These are phyloP conservation scores for Phytopythium cucurbitacearum DNA, from an alignment of 352 stramenopile genomes.

Conservation along the genomic window DNA sequence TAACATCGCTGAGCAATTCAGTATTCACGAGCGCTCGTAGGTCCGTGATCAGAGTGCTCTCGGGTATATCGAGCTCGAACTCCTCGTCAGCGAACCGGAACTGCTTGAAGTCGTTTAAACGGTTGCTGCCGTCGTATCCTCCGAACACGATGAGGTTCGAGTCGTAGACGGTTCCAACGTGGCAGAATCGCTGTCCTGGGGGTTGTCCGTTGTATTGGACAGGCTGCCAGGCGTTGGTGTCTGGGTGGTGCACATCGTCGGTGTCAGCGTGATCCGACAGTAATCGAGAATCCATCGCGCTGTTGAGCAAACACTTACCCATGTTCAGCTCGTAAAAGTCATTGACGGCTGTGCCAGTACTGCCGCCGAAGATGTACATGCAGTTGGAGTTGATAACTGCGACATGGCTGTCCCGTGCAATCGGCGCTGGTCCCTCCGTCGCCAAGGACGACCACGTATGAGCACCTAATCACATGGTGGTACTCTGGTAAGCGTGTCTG, in stretches of 20 bases:
- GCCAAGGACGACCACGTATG: conserved; percentile 88
- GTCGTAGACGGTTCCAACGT: conserved; percentile 92
- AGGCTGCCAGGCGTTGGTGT: conserved; percentile 63
- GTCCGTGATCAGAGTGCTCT: conserved; percentile 74
- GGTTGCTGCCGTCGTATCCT: conserved; percentile 94
- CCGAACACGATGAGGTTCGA: conserved; percentile 93
- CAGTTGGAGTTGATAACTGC: conserved; percentile 91
- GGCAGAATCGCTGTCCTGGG: conserved; percentile 95
- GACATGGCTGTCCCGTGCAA: conserved; percentile 96
- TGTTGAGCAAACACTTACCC: conserved; percentile 20
- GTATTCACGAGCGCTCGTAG: conserved; percentile 77
- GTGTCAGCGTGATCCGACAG: background rate
- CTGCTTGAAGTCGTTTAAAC: conserved; percentile 95
- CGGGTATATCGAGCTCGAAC: conserved; percentile 82
- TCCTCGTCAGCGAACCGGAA: conserved; percentile 84
- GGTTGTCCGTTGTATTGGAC: conserved; percentile 77
- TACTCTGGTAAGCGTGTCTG: background rate
- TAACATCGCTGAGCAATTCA: conserved; percentile 86
- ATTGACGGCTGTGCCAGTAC: conserved; percentile 95
- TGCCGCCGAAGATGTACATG: conserved; percentile 96
- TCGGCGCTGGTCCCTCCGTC: conserved; percentile 87
- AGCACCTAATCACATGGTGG: conserved; percentile 26
- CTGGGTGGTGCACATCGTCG: conserved; percentile 13
- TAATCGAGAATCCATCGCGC: background rate
- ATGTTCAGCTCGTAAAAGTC: conserved; percentile 96